A percentile compares a stretch with the other conserved stretches of the same genome.
Conservation (phyloP, 129 eudicot genomes). For the Flaveria sonorensis region DNA sequence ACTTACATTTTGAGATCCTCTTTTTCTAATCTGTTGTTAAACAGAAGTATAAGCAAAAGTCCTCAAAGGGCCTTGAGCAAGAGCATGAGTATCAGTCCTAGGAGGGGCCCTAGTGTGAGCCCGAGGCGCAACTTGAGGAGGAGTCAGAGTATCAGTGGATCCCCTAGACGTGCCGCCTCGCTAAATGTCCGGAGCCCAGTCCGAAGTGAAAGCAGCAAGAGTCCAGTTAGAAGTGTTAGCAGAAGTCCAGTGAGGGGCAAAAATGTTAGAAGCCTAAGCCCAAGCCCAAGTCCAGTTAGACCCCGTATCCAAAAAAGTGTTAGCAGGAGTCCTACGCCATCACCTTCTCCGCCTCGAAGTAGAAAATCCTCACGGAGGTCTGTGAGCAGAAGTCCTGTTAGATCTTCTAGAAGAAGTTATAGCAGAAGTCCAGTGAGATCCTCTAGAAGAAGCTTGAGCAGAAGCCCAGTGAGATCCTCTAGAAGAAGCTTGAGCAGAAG, state of each 20-base stretch:
- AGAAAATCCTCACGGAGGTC: slow-evolving; percentile 52
- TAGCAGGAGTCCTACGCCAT: slow-evolving; percentile 55
- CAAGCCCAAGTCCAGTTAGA: slow-evolving; percentile 53
- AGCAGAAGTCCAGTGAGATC: slow-evolving; percentile 56
- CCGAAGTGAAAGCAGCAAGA: slow-evolving; percentile 61
- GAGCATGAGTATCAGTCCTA: slow-evolving; percentile 94
- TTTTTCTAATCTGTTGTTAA: slow-evolving; percentile 13
- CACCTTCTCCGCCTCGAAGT: slow-evolving; percentile 64
- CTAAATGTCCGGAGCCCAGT: slow-evolving; percentile 49
- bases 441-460: slow-evolving; percentile 65
- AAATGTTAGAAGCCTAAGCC: slow-evolving; percentile 45
- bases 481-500: slow-evolving; percentile 85
- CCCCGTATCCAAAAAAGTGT: slow-evolving; percentile 39
- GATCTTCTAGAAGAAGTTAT: slow-evolving; percentile 58
- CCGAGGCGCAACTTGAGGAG: slow-evolving; percentile 50
- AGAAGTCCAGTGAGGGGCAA: slow-evolving; percentile 57
- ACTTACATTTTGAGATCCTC: slow-evolving; percentile 20
- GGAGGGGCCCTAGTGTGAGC: slow-evolving; percentile 53
- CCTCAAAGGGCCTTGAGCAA: slow-evolving; percentile 67
- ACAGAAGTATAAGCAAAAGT: slow-evolving; percentile 76
- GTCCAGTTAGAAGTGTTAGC: slow-evolving; percentile 54
- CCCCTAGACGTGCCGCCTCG: slow-evolving; percentile 46
- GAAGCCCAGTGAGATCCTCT: slow-evolving; percentile 49
- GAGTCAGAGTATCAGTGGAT: slow-evolving; percentile 59
- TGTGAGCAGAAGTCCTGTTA: slow-evolving; percentile 75